Evolutionary conservation across 2,329 filamentous ascomycete genomes (phyloP).

Genomic region (Ceratocystis cacaofunesta): DNA sequence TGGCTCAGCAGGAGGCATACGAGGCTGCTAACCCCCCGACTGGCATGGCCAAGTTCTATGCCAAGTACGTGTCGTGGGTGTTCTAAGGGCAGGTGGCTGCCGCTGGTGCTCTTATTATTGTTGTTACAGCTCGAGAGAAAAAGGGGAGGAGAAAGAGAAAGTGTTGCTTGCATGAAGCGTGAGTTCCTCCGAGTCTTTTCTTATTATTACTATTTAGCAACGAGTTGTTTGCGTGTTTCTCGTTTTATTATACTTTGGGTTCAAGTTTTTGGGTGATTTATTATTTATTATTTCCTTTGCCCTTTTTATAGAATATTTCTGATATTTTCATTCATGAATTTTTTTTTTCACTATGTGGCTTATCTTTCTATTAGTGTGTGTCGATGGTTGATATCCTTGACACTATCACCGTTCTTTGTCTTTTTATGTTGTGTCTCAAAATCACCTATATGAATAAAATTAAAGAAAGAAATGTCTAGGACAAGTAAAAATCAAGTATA

Average conservation of each 20-base stretch:
- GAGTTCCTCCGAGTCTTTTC: background rate
- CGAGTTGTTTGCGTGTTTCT: background rate
- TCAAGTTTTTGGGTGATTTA: background rate
- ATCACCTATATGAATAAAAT: too few relatives aligned
- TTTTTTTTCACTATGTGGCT: too few relatives aligned
- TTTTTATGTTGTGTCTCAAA: too few relatives aligned
- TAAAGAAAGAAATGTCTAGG: background rate
- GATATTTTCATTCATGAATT: too few relatives aligned
- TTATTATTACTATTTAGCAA: background rate
- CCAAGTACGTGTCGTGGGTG: slow-evolving; percentile 17
- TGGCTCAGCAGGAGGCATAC: slow-evolving; percentile 29
- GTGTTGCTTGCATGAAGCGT: background rate
- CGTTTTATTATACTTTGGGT: background rate
- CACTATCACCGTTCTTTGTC: too few relatives aligned
- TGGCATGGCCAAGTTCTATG: slow-evolving; percentile 16
- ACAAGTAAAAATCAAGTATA: background rate
- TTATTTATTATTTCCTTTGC: background rate
- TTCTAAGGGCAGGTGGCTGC: slow-evolving; percentile 12
- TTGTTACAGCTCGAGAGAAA: too few relatives aligned
- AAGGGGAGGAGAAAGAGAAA: background rate
- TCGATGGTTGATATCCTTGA: too few relatives aligned
- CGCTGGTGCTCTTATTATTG: background rate
- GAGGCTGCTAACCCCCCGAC: slow-evolving; percentile 18
- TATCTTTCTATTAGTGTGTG: too few relatives aligned
- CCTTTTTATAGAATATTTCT: too few relatives aligned